A percentile compares a stretch with the other conserved stretches of the same genome.
Conservation (phyloP, 768 basidiomycete species). For the Omphalotus guepiniiformis region DNA sequence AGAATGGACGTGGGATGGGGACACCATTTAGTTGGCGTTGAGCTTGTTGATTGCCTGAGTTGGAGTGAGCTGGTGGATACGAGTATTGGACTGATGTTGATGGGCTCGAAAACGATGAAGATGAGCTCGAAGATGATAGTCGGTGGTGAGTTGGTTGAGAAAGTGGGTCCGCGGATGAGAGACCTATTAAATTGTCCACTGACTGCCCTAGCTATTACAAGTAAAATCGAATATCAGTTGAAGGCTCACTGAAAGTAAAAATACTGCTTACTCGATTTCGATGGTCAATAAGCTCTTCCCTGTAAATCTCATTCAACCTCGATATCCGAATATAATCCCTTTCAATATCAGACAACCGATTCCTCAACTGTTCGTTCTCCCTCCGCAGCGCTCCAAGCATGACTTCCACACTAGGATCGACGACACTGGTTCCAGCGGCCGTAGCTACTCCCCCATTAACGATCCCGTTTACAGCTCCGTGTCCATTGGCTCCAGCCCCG, state of each 20-base stretch:
- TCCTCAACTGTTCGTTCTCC: slow-evolving; percentile 76
- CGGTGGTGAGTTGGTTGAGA: slow-evolving; percentile 70
- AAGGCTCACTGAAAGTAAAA: not conserved
- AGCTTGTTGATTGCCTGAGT: no score
- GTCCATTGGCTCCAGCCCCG: slow-evolving; percentile 3
- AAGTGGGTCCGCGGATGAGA: slow-evolving; percentile 60
- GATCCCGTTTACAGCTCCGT: not conserved
- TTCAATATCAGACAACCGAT: slow-evolving; percentile 67
- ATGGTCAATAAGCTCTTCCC: slow-evolving; percentile 80
- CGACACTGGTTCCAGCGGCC: slow-evolving; percentile 29
- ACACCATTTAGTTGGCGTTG: slow-evolving; percentile 46
- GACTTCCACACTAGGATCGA: slow-evolving; percentile 44
- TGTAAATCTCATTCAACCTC: slow-evolving; percentile 76
- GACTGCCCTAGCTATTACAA: slow-evolving; percentile 58
- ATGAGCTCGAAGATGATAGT: slow-evolving; percentile 36
- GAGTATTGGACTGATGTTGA: slow-evolving; percentile 39
- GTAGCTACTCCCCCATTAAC: slow-evolving; percentile 24
- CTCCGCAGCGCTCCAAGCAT: slow-evolving; percentile 73
- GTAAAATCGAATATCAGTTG: not conserved
- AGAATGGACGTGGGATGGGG: slow-evolving; percentile 71
- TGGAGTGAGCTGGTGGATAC: slow-evolving; percentile 23
- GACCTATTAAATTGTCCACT: slow-evolving; percentile 75
- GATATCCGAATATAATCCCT: slow-evolving; percentile 71
- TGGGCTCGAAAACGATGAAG: slow-evolving; percentile 35
- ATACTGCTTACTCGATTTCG: slow-evolving; percentile 59